Evolutionary conservation across 2,329 filamentous ascomycete species (phyloP).

Genomic region (Microdochium trichocladiopsis): DNA sequence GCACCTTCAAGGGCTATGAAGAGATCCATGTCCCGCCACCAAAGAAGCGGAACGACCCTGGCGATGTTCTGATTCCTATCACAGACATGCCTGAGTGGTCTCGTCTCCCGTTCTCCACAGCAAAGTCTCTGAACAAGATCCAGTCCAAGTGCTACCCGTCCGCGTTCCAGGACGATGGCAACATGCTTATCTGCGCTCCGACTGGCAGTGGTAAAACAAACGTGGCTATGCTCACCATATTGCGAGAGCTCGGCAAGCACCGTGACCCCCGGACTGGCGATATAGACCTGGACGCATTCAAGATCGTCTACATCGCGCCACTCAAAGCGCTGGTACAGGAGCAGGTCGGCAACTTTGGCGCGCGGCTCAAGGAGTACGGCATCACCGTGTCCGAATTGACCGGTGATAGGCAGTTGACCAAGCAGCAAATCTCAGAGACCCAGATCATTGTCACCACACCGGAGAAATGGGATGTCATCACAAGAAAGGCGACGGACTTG

Average conservation of each 20-base stretch:
- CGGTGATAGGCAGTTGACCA: constrained; percentile 94
- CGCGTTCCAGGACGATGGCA: constrained; percentile 89
- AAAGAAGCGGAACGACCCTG: constrained; percentile 75
- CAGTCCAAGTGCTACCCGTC: constrained; percentile 89
- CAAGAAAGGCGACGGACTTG: constrained; percentile 91
- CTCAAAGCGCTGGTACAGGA: constrained; percentile 95
- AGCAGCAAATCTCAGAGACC: constrained; percentile 96
- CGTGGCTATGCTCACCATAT: constrained; percentile 93
- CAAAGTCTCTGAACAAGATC: constrained; percentile 87
- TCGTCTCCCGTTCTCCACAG: constrained; percentile 73
- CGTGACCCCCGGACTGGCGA: constrained; percentile 83
- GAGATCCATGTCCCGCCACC: constrained; percentile 95
- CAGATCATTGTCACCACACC: constrained; percentile 98
- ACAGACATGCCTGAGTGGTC: constrained; percentile 92
- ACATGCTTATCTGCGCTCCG: constrained; percentile 95
- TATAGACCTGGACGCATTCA: constrained; percentile 93
- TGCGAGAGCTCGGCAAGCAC: constrained; percentile 95
- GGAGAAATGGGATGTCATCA: constrained; percentile 99
- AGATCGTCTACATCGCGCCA: constrained; percentile 96
- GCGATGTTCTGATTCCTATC: constrained; percentile 75
- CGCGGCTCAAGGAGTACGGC: constrained; percentile 81
- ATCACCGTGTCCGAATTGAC: constrained; percentile 94
- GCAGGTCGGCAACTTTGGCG: constrained; percentile 95
- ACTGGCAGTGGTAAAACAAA: constrained; percentile 98
- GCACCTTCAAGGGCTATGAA: constrained; percentile 95